Conservation (phyloP, 2,329 filamentous ascomycete genomes). For the Lasiodiplodia sp. region DNA sequence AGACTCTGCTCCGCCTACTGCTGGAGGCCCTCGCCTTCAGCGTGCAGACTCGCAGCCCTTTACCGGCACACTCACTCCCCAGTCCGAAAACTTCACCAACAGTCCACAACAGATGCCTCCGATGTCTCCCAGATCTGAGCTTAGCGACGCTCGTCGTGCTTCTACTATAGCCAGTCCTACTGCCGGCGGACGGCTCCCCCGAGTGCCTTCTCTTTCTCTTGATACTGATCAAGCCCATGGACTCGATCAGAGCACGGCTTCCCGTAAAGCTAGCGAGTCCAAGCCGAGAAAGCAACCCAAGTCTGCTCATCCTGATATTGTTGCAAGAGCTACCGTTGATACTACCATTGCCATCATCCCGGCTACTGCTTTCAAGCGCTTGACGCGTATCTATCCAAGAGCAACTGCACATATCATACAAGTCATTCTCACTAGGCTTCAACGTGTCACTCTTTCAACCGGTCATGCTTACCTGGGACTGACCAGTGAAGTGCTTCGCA, state of each 20-base stretch:
- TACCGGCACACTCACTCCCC: constrained; percentile 43
- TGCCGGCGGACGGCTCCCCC: constrained; percentile 53
- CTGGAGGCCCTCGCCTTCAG: constrained; percentile 36
- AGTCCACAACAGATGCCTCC: constrained; percentile 46
- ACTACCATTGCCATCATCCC: constrained; percentile 99
- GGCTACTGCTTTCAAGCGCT: constrained; percentile 88
- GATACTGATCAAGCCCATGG: constrained; percentile 50
- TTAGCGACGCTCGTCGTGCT: constrained; percentile 38
- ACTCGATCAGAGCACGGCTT: constrained; percentile 30
- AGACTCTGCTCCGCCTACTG: constrained; percentile 57
- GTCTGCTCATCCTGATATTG: constrained; percentile 94
- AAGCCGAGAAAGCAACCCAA: constrained; percentile 56
- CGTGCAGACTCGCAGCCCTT: constrained; percentile 10
- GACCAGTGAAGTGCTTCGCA: constrained; percentile 88
- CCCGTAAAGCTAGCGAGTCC: constrained; percentile 33
- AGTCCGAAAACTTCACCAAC: constrained; percentile 43
- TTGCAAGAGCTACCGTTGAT: constrained; percentile 93
- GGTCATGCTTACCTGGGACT: constrained; percentile 94
- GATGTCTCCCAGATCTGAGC: constrained; percentile 36
- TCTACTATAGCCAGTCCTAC: constrained; percentile 43
- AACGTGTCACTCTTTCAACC: constrained; percentile 92
- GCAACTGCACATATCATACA: constrained; percentile 97
- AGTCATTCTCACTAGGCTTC: constrained; percentile 92
- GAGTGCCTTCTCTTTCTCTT: constrained; percentile 78
- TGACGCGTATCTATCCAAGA: constrained; percentile 94